Conservation (phyloP, 75 land plant genomes). For the Selaginella tamariscina region DNA sequence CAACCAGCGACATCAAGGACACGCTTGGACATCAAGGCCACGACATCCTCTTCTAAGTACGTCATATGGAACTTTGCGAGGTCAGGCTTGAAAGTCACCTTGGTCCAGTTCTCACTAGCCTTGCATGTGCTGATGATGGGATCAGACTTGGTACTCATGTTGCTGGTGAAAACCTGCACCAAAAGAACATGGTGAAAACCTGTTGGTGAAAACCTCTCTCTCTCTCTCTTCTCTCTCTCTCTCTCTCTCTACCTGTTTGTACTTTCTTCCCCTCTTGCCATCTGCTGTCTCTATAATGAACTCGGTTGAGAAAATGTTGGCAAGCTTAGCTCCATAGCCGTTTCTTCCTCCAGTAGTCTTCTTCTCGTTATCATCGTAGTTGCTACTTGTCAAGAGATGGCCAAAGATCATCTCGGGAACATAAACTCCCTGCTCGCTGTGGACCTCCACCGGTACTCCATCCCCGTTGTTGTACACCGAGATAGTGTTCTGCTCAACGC, state of each 20-base stretch:
- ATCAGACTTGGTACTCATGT: neutral
- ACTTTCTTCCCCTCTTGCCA: neutral
- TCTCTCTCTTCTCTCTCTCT: neutral
- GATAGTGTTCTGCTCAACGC: constrained; percentile 52
- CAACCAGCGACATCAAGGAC: constrained; percentile 15
- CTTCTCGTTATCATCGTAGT: constrained; percentile 82
- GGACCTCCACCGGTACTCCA: constrained; percentile 92
- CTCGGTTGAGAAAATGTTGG: constrained; percentile 78
- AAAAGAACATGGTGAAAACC: neutral
- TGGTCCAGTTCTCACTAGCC: constrained; percentile 6
- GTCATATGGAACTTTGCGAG: neutral
- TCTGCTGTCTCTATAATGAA: neutral
- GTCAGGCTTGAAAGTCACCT: constrained; percentile 1
- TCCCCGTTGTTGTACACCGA: constrained; percentile 85
- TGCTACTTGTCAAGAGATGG: constrained; percentile 83
- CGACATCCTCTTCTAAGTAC: constrained; percentile 8
- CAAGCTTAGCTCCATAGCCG: constrained; percentile 75
- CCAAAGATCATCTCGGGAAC: constrained; percentile 98
- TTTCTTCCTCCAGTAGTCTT: constrained; percentile 98
- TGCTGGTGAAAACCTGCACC: neutral
- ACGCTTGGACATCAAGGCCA: constrained; percentile 14
- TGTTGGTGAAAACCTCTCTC: neutral
- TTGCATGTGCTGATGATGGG: neutral
- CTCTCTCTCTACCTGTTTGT: neutral
- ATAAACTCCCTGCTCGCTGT: constrained; percentile 83